Evolutionary conservation across 495 filamentous ascomycete genomes (phyloP).

Genomic region (Hypoxylon rickii): DNA sequence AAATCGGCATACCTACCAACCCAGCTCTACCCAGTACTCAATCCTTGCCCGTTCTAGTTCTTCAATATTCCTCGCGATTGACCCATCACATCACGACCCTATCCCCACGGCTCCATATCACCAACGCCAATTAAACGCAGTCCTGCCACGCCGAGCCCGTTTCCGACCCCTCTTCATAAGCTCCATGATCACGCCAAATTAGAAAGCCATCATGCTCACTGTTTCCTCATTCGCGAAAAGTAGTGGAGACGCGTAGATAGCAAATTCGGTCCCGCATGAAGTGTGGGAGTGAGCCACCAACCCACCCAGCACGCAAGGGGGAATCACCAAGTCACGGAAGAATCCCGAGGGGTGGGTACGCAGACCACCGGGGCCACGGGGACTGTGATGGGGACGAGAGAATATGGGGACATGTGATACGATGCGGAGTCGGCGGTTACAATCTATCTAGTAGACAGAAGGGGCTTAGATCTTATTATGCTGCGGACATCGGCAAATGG

Average conservation of each 20-base stretch:
- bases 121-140: not conserved
- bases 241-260: too few species aligned
- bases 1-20: too few species aligned
- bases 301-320: too few species aligned
- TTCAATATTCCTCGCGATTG: too few species aligned
- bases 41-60: too few species aligned
- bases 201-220: too few species aligned
- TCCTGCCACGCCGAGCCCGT: not conserved
- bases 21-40: too few species aligned
- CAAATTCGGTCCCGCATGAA: too few species aligned
- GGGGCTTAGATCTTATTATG: conserved; percentile 12
- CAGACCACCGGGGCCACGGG: conserved; percentile 12
- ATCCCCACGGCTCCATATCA: conserved; percentile 1
- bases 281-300: too few species aligned
- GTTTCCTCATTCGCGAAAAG: too few species aligned
- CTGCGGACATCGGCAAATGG: not conserved
- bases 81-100: not conserved
- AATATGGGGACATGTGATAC: not conserved
- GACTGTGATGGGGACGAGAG: conserved; percentile 14
- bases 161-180: too few species aligned
- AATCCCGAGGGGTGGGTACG: conserved; percentile 16
- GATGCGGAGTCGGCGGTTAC: conserved; percentile 12
- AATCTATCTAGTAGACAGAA: conserved; percentile 5
- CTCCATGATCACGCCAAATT: too few species aligned
- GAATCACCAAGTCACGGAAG: not conserved